phyloP scores from a whole-genome alignment of 2,329 filamentous ascomycete genomes.

The Exophiala alcalophila region DNA sequence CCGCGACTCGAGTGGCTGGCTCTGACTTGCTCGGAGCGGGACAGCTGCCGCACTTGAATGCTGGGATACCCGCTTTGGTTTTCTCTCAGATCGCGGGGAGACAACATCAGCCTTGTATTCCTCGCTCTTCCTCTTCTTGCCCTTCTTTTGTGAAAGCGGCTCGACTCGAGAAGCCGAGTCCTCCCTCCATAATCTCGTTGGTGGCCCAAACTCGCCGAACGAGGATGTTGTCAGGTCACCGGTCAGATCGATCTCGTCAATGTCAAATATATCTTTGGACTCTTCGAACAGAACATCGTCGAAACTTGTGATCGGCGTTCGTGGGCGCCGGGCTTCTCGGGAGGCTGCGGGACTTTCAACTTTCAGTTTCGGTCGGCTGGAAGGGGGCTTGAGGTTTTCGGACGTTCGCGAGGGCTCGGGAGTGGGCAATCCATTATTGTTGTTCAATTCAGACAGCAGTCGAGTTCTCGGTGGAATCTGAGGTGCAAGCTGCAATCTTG shows the following conservation, averaged over 20 bases:
- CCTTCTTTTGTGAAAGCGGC: slow-evolving; percentile 37
- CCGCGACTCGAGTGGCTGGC: not conserved
- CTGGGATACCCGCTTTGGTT: slow-evolving; percentile 10
- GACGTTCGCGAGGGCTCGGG: slow-evolving; percentile 23
- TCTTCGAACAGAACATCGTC: slow-evolving; percentile 21
- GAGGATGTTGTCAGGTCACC: slow-evolving; percentile 38
- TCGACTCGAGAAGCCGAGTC: slow-evolving; percentile 40
- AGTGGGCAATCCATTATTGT: slow-evolving; percentile 23
- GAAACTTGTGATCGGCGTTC: slow-evolving; percentile 13
- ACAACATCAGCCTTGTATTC: slow-evolving; percentile 36
- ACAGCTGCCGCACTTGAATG: not conserved
- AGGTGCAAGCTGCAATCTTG: slow-evolving; percentile 43
- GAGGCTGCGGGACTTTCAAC: slow-evolving; percentile 27
- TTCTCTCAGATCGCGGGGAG: slow-evolving; percentile 14
- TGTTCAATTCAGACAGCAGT: slow-evolving; percentile 32
- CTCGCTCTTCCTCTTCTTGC: slow-evolving; percentile 50
- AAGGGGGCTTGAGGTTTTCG: slow-evolving; percentile 10
- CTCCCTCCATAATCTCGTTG: slow-evolving; percentile 44
- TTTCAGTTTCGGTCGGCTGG: slow-evolving; percentile 10
- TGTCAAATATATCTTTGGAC: slow-evolving; percentile 33
- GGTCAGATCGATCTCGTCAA: slow-evolving; percentile 44
- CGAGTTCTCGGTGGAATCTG: slow-evolving; percentile 41
- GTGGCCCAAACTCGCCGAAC: slow-evolving; percentile 41
- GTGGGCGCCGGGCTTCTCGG: slow-evolving; percentile 9
- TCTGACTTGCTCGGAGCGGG: slow-evolving; percentile 6